Base-by-base conservation (phyloP, 2,329 filamentous ascomycete genomes). In the Didymella segeticola region DNA sequence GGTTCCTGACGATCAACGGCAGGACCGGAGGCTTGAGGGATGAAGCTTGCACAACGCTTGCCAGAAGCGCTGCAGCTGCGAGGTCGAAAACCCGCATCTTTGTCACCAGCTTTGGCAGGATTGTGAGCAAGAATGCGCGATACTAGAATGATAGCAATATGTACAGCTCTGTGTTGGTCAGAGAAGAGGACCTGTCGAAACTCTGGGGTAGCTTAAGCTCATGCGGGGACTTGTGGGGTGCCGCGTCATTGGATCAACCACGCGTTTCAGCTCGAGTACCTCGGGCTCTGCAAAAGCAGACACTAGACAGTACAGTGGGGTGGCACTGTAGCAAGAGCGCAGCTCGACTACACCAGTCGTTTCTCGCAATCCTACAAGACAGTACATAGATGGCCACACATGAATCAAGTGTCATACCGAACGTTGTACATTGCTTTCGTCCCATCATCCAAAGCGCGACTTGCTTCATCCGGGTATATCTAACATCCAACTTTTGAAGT, bases 1-100 rank as follows among this genome's bases (percentile, higher is more conserved):
- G 80, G 53, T 79, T 82, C 51, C 80, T 75, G 38, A 82, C 80
- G 52, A 80, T 75, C 58, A 82, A 72, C 12, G 80, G 80, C 39
- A 82, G 73, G 6, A 82, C 77, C 11, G 79, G 79, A 49, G 85
- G 84, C 25, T 79, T 82, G 43, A 86, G 77, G 25, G 74, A 78
- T 14, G 83, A 86, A 19, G 83, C 82, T 41, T 75, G 66, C 50
- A 70, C 70, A 47, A 77, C 64, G 63, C 72, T 69, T 61, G 75
- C 75, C 69, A 80, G 77, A 53, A 80, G 68, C 66, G 67, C 63
- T 26, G 63, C 63, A 38, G 61, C 55, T 20, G 60, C 50, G 38
- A 68, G 42, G 49, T 34, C 43, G 58, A 64, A 49, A 9, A 54
- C 53, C 15, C 64, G 67, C 73, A 76, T 76, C 47, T 62, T 56